phyloP scores from a whole-genome alignment of 2,329 filamentous ascomycete genomes.

The Rhexocercosporidium sp. region DNA sequence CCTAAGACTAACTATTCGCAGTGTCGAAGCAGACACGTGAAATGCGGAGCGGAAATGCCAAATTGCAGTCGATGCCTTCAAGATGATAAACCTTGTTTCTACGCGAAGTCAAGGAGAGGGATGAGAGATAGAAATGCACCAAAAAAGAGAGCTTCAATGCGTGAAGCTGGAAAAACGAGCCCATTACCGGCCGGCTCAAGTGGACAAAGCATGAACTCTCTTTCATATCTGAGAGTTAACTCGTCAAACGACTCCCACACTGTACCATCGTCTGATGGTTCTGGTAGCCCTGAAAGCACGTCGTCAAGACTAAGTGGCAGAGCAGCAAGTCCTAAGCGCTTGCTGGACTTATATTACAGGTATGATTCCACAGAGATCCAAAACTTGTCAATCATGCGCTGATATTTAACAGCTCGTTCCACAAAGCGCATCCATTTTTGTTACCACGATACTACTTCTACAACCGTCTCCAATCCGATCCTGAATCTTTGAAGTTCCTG shows the following conservation, averaged over 20 bases:
- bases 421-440: constrained; percentile 45
- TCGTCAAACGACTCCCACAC: constrained; percentile 25
- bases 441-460: constrained; percentile 44
- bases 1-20: constrained; percentile 26
- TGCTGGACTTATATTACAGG: constrained; percentile 37
- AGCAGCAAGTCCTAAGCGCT: constrained; percentile 31
- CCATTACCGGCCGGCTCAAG: constrained; percentile 3
- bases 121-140: constrained; percentile 38
- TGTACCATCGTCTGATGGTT: constrained; percentile 24
- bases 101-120: constrained; percentile 54
- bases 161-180: constrained; percentile 19
- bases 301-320: constrained; percentile 22
- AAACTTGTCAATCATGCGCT: constrained; percentile 29
- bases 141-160: constrained; percentile 27
- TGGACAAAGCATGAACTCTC: background rate
- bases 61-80: constrained; percentile 49
- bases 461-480: constrained; percentile 41
- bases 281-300: constrained; percentile 30
- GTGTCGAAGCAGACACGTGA: constrained; percentile 48
- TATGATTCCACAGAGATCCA: constrained; percentile 23
- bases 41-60: constrained; percentile 53
- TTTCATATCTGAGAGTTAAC: background rate
- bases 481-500: constrained; percentile 41
- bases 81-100: constrained; percentile 51
- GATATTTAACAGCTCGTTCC: constrained; percentile 40